Evolutionary conservation across 176 grass and related monocot genomes (phyloP), one percentile per base, ranked within the genome.

Genomic region (Tuctoria greenei): DNA sequence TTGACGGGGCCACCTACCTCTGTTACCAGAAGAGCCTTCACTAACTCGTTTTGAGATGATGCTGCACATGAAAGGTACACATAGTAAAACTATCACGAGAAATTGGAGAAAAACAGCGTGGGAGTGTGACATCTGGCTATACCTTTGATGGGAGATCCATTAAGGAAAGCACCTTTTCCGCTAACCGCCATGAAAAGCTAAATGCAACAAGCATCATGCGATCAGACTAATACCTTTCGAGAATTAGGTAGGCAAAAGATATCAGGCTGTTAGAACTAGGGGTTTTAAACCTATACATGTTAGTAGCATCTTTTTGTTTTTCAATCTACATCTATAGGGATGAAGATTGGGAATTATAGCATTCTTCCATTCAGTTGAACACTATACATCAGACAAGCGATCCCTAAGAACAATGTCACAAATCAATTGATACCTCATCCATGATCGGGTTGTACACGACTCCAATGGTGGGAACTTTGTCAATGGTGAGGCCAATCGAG

Each of bases 11-110:
- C 28, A 60, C 23, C 13, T 80, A 95, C 95, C 95, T 99, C 95
- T 66, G 95, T 99, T 77, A 99, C 95, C 67, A 99, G 78, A 77
- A 95, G 92, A n/a, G 95, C 89, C 79, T 99, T 99, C 37, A 95
- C 59, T 24, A 99, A 71, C 70, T 95, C 84, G 66, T 86, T 72
- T 88, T 99, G 95, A 85, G 92, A 90, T 51, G 95, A 99, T 86
- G 82, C 95, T 99, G 82, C 80, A 64, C n/a, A 86, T 57, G 49
- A 74, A 71, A 25, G 43, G 64, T 66, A 31, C 17, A 27, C 28
- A 69, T 56, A 27, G 44, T 45, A 4, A 69, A 69, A 70, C 64
- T 55, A 81, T 57, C 36, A 76, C 0, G 0, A 45, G 18, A 55
- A 83, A 15, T 38, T 28, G 18, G 20, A 44, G 59, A 55, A 45